Evolutionary conservation across 2,329 filamentous ascomycete genomes (phyloP).

Genomic region (Capronia americana): DNA sequence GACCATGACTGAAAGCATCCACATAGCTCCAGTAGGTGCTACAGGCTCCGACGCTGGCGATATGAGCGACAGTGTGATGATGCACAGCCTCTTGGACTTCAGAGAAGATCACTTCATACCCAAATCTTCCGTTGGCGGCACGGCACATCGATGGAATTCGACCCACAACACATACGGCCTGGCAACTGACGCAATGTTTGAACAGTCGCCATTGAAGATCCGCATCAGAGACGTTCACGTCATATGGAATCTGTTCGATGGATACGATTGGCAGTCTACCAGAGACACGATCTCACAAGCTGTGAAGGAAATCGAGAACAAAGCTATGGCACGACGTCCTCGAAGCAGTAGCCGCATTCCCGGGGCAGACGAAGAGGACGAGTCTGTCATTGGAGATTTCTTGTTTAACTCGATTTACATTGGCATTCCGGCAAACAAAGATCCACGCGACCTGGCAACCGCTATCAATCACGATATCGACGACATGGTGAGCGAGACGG

Average conservation of each 20-base stretch:
- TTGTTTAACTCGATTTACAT: slow-evolving; percentile 99
- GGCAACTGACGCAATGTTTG: slow-evolving; percentile 66
- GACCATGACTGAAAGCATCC: slow-evolving; percentile 44
- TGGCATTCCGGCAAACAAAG: slow-evolving; percentile 82
- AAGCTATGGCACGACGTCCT: slow-evolving; percentile 75
- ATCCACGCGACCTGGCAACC: slow-evolving; percentile 78
- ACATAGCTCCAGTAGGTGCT: slow-evolving; percentile 56
- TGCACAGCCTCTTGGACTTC: slow-evolving; percentile 64
- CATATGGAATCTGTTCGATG: slow-evolving; percentile 98
- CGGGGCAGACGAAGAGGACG: slow-evolving; percentile 69
- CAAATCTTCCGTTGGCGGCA: slow-evolving; percentile 65
- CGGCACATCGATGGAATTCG: slow-evolving; percentile 81
- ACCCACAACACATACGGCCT: slow-evolving; percentile 74
- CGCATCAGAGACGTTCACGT: slow-evolving; percentile 85
- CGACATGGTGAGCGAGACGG: slow-evolving; percentile 85
- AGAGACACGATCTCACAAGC: slow-evolving; percentile 85
- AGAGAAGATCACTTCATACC: slow-evolving; percentile 78
- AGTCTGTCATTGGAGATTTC: slow-evolving; percentile 89
- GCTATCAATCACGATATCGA: slow-evolving; percentile 90
- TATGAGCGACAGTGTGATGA: slow-evolving; percentile 40
- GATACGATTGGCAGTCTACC: slow-evolving; percentile 93
- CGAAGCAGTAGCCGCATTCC: slow-evolving; percentile 63
- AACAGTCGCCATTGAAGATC: slow-evolving; percentile 74
- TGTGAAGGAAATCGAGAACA: slow-evolving; percentile 84
- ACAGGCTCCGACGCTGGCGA: slow-evolving; percentile 57